Conservation (phyloP, 1,284 basidiomycete genomes). For the Vanrija sp. region DNA sequence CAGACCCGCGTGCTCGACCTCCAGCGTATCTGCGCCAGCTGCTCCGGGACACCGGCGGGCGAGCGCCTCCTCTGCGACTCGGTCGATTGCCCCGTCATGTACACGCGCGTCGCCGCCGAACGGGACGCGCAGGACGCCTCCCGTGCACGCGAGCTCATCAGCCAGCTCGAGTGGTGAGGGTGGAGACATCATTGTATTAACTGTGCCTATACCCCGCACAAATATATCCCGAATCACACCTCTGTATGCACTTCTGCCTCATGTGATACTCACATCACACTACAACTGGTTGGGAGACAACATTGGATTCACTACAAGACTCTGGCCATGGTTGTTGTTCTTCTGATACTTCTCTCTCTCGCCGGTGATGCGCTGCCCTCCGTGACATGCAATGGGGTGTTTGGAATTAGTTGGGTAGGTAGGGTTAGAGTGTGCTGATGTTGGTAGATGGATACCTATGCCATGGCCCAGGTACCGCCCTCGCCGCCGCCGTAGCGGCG, state of each 20-base stretch:
- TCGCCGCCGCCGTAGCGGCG: slow-evolving; percentile 33
- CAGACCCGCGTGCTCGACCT: slow-evolving; percentile 59
- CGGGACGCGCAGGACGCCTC: slow-evolving; percentile 53
- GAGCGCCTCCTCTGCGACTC: slow-evolving; percentile 73
- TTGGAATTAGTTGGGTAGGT: neutral
- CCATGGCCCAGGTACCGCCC: slow-evolving; percentile 40
- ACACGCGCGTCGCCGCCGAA: slow-evolving; percentile 64
- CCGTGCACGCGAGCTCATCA: slow-evolving; percentile 24
- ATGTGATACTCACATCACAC: neutral
- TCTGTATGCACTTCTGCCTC: neutral
- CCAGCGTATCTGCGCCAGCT: slow-evolving; percentile 68
- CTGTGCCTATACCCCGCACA: neutral
- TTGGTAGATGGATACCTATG: slow-evolving; percentile 12
- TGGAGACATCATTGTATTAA: neutral
- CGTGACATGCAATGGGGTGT: neutral
- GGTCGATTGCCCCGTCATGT: slow-evolving; percentile 78
- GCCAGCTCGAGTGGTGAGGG: slow-evolving; percentile 14
- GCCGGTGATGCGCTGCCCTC: neutral
- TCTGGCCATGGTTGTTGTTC: neutral
- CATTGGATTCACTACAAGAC: slow-evolving; percentile 4
- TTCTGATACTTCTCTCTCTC: neutral
- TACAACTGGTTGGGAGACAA: neutral
- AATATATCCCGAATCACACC: neutral
- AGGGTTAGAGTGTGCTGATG: too few relatives aligned
- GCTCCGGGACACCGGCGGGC: slow-evolving; percentile 56